Evolutionary conservation across 371 early-diverging fungal species (phyloP).

Genomic region (Catenaria anguillulae): DNA sequence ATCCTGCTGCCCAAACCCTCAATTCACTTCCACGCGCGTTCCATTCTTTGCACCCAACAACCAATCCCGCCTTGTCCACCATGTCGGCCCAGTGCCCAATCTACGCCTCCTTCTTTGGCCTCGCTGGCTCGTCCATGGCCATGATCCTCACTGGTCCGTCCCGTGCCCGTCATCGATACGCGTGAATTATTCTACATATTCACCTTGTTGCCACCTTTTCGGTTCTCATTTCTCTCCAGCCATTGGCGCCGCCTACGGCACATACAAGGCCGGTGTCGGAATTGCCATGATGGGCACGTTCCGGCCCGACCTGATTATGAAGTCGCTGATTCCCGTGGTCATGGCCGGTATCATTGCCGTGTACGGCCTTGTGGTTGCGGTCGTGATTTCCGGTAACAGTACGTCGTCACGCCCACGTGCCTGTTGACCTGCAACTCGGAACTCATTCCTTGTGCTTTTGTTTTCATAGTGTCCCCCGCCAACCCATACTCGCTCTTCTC

Average conservation of each 20-base stretch:
- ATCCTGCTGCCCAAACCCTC: too few relatives aligned
- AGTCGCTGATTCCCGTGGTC: conserved; percentile 75
- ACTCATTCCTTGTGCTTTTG: too few relatives aligned
- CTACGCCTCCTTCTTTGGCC: conserved; percentile 53
- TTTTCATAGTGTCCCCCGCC: conserved; percentile 13
- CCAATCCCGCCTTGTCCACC: too few relatives aligned
- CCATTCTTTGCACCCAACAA: too few relatives aligned
- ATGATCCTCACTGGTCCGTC: conserved; percentile 40
- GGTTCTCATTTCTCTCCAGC: too few relatives aligned
- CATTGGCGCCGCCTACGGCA: conserved; percentile 92
- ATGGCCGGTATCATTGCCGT: conserved; percentile 98
- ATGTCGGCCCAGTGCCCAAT: conserved; percentile 18
- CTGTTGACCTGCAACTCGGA: too few relatives aligned
- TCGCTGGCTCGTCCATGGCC: conserved; percentile 47
- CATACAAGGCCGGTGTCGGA: conserved; percentile 92
- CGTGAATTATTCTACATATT: not conserved
- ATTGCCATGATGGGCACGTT: conserved; percentile 90
- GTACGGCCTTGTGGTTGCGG: conserved; percentile 90
- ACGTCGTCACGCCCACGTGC: conserved; percentile 24
- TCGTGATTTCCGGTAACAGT: conserved; percentile 72
- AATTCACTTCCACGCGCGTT: too few relatives aligned
- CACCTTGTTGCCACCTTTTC: not conserved
- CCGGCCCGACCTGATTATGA: conserved; percentile 86
- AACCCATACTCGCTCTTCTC: conserved; percentile 15
- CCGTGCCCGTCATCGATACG: not conserved